phyloP scores from a whole-genome alignment of 139 green algal genomes.

The Coccomyxa sp. region DNA sequence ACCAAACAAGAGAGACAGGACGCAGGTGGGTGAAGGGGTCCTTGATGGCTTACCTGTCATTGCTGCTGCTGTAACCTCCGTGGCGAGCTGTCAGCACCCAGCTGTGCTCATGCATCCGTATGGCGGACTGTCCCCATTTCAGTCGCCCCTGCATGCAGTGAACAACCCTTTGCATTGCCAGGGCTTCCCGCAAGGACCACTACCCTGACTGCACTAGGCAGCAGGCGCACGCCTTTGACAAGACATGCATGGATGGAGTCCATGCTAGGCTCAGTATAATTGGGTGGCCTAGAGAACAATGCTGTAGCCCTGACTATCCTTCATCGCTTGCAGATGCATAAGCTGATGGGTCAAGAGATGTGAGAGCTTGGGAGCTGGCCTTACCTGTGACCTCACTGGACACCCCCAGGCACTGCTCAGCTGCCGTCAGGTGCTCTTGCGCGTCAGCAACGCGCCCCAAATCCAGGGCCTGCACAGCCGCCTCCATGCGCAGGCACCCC shows the following conservation, averaged over 20 bases:
- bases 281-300: no score
- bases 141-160: conserved; percentile 51
- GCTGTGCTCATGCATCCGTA: conserved; percentile 76
- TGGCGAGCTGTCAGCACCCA: conserved; percentile 27
- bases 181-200: neutral
- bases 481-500: conserved; percentile 60
- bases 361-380: no score
- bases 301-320: no score
- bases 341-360: no score
- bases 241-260: no score
- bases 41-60: neutral
- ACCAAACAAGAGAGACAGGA: no score
- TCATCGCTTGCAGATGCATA: no score
- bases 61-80: neutral
- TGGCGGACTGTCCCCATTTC: conserved; percentile 84
- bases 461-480: conserved; percentile 42
- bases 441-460: conserved; percentile 52
- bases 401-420: conserved; percentile 37
- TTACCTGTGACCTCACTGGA: conserved; percentile 12
- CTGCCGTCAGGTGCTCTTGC: conserved; percentile 34
- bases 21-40: no score
- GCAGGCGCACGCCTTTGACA: no score
- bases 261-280: no score
- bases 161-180: neutral
- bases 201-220: neutral